These are phyloP conservation scores for Silene vulgaris DNA, from an alignment of 179 eudicot genomes.

Conservation along the genomic window DNA sequence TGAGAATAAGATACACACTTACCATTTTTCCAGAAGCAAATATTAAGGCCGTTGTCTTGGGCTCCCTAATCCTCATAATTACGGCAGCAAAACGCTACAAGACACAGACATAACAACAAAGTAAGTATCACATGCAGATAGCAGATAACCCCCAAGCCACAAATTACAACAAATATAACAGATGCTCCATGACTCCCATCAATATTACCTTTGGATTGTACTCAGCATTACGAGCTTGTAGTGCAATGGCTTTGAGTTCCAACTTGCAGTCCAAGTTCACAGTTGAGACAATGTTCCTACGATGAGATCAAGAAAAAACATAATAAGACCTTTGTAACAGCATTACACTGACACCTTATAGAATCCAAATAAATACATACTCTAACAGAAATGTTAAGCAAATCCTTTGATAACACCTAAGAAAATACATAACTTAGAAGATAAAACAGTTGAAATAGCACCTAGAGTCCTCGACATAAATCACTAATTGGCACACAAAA, in stretches of 20 bases:
- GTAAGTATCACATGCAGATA: neutral
- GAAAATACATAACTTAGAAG: too few relatives aligned
- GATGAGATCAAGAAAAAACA: neutral
- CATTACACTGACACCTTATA: too few relatives aligned
- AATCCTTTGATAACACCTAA: too few relatives aligned
- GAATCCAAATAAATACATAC: too few relatives aligned
- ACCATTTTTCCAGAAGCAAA: slow-evolving; percentile 97
- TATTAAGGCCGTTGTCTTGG: slow-evolving; percentile 82
- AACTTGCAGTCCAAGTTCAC: slow-evolving; percentile 84
- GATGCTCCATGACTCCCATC: neutral
- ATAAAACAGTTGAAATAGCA: too few relatives aligned
- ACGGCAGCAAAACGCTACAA: slow-evolving; percentile 92
- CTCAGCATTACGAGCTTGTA: slow-evolving; percentile 90
- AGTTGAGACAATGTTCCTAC: slow-evolving; percentile 82
- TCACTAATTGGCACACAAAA: too few relatives aligned
- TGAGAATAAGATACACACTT: slow-evolving; percentile 18
- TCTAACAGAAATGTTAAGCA: neutral
- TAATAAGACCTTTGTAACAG: neutral
- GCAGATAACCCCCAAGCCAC: neutral
- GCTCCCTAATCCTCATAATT: slow-evolving; percentile 88
- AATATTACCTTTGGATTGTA: slow-evolving; percentile 70
- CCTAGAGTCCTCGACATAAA: too few relatives aligned
- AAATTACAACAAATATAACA: neutral
- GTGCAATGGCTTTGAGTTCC: slow-evolving; percentile 85
- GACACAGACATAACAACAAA: slow-evolving; percentile 2